A percentile compares a stretch with the other conserved stretches of the same genome.
Conservation (phyloP, 2,329 filamentous ascomycete species). For the Penicillium sp. region DNA sequence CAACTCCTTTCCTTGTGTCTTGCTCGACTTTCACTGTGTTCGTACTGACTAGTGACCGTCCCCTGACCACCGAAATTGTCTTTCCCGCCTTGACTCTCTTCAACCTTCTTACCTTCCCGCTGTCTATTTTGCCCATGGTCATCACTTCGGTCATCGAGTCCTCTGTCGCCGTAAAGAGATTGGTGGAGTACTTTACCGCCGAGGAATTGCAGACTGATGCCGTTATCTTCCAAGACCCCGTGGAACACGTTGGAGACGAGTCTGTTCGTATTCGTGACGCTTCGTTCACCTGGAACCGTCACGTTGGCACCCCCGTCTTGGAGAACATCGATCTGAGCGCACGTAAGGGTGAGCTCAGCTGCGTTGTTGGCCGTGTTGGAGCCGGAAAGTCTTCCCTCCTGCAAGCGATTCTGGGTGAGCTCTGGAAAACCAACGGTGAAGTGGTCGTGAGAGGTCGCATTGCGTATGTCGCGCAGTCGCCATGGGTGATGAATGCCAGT, state of each 20-base stretch:
- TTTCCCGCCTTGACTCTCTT: constrained; percentile 92
- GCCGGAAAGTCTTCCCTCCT: constrained; percentile 91
- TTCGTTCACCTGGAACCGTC: constrained; percentile 91
- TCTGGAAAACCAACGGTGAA: constrained; percentile 83
- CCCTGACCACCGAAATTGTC: constrained; percentile 89
- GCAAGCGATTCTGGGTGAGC: constrained; percentile 80
- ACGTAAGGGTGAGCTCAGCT: constrained; percentile 88
- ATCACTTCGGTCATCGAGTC: constrained; percentile 96
- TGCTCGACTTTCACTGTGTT: constrained; percentile 96
- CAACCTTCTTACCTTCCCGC: constrained; percentile 91
- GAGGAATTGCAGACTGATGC: constrained; percentile 90
- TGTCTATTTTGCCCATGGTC: constrained; percentile 94
- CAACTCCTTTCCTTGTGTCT: constrained; percentile 94
- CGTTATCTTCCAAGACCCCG: constrained; percentile 66
- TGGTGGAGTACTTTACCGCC: constrained; percentile 79
- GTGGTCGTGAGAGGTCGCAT: constrained; percentile 78
- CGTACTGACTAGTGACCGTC: constrained; percentile 74
- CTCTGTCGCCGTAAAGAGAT: constrained; percentile 80
- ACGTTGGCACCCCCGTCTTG: constrained; percentile 65
- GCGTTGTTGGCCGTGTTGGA: constrained; percentile 91
- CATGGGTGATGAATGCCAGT: constrained; percentile 97
- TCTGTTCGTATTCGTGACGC: constrained; percentile 78
- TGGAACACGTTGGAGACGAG: constrained; percentile 77
- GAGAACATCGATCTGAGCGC: constrained; percentile 84
- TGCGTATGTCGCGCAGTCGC: constrained; percentile 87